phyloP scores from a whole-genome alignment of 169 alveolate genomes.

The Plasmodium billcollinsi region DNA sequence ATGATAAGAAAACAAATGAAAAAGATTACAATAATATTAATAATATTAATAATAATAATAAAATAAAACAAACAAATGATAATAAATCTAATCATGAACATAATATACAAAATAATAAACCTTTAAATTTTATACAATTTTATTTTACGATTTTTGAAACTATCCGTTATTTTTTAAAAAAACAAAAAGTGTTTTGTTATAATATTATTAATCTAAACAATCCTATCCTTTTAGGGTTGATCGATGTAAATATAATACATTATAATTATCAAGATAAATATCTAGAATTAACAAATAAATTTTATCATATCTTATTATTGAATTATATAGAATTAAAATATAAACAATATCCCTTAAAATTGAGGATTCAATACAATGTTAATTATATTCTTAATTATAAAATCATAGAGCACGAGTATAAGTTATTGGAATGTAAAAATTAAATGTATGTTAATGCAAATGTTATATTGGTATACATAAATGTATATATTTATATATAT shows the following conservation, averaged over 20 bases:
- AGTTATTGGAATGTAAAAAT: conserved; percentile 28
- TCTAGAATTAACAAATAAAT: conserved; percentile 35
- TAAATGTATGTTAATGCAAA: too few relatives aligned
- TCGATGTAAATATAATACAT: conserved; percentile 63
- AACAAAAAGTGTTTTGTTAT: conserved; percentile 50
- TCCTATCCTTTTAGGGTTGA: conserved; percentile 46
- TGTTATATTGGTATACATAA: too few relatives aligned
- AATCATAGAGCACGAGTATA: conserved; percentile 77
- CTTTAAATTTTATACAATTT: conserved; percentile 26
- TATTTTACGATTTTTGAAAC: conserved; percentile 60
- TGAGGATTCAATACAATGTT: conserved; percentile 77
- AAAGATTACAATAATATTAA: neutral
- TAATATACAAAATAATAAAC: neutral
- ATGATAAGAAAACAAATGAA: neutral
- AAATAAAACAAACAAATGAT: neutral
- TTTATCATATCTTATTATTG: conserved; percentile 27
- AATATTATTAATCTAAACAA: conserved; percentile 44
- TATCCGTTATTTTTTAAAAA: conserved; percentile 48
- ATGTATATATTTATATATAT: too few relatives aligned
- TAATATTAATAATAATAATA: neutral
- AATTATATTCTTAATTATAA: conserved; percentile 83
- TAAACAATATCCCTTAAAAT: conserved; percentile 42
- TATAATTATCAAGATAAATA: conserved; percentile 35
- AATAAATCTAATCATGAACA: neutral
- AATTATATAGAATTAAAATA: conserved; percentile 53